These are phyloP conservation scores for Dactylellina haptotyla DNA, from an alignment of 2,329 filamentous ascomycete species.

Conservation along the genomic window DNA sequence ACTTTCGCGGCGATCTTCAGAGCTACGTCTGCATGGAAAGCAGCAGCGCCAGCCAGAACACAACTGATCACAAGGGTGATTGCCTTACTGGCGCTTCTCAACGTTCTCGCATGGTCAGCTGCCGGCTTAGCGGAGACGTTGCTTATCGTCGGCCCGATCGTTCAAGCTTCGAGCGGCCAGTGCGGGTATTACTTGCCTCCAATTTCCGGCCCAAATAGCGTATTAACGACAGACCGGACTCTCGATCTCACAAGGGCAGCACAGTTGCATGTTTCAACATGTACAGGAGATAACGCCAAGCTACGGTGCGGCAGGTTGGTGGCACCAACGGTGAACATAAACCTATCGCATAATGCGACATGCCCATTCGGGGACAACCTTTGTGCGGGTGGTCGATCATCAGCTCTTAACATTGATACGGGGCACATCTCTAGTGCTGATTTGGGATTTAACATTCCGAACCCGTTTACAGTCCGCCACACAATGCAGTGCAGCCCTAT, in stretches of 20 bases:
- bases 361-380: constrained; percentile 21
- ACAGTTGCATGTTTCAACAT: constrained; percentile 8
- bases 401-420: constrained; percentile 7
- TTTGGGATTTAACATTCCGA: constrained; percentile 17
- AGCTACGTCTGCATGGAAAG: constrained; percentile 18
- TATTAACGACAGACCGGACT: not conserved
- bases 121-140: constrained; percentile 20
- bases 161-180: constrained; percentile 13
- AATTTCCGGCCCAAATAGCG: not conserved
- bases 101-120: constrained; percentile 17
- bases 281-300: not conserved
- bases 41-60: not conserved
- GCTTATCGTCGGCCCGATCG: constrained; percentile 8
- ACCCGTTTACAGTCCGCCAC: constrained; percentile 15
- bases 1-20: constrained; percentile 2
- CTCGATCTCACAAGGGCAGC: constrained; percentile 7
- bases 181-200: constrained; percentile 9
- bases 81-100: not conserved
- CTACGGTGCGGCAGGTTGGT: constrained; percentile 8
- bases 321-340: constrained; percentile 1
- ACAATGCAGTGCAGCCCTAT: constrained; percentile 20
- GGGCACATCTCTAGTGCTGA: constrained; percentile 21
- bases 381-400: not conserved
- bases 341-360: constrained; percentile 19
- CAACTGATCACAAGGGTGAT: not conserved